Percentiles rank a stretch among this genome's conserved stretches.
Evolutionary conservation across 768 basidiomycete genomes (phyloP).

Genomic region (Lactarius akahatsu): DNA sequence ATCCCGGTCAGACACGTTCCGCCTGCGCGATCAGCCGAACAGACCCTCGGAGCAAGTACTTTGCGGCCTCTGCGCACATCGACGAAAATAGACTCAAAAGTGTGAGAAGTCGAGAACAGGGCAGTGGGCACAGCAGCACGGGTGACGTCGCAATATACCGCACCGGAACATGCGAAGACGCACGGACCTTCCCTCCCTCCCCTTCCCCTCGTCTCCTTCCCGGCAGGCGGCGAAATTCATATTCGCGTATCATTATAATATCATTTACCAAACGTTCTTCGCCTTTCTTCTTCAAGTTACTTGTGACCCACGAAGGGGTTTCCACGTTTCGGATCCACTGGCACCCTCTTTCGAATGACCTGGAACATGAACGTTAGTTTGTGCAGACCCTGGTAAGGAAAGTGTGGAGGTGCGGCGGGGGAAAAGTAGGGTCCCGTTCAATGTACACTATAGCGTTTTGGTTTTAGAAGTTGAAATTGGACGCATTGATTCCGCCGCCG

Average conservation of each 20-base stretch:
- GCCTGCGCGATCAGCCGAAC: not conserved
- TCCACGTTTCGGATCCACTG: not conserved
- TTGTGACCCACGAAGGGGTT: not conserved
- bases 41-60: not conserved
- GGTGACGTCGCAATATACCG: conserved; percentile 7
- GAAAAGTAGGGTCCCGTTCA: not conserved
- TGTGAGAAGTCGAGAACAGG: conserved; percentile 3
- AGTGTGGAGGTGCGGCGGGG: not conserved
- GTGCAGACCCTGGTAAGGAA: not conserved
- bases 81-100: not conserved
- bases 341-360: not conserved
- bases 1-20: not conserved
- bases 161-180: not conserved
- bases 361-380: not conserved
- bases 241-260: not conserved
- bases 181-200: not conserved
- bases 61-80: conserved; percentile 1
- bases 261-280: not conserved
- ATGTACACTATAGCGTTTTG: no score
- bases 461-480: not conserved
- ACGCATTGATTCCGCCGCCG: not conserved
- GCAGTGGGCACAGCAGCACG: conserved; percentile 10
- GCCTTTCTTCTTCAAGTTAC: not conserved
- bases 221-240: conserved; percentile 13
- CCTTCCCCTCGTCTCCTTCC: not conserved